Conservation (phyloP, 768 basidiomycete genomes). For the Trametes gibbosa region DNA sequence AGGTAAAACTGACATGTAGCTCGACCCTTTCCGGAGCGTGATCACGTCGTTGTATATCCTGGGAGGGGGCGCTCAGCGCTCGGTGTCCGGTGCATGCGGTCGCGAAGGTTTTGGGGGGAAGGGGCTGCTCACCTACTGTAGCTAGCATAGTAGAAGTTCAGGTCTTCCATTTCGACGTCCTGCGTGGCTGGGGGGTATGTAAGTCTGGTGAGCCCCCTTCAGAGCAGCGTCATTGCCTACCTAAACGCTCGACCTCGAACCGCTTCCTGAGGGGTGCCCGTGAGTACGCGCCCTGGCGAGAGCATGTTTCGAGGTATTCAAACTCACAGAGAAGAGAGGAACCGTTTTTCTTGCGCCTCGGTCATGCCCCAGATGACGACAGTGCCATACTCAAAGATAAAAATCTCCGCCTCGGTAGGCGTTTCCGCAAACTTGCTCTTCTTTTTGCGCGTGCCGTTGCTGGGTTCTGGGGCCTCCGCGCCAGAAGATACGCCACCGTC, state of each 20-base stretch:
- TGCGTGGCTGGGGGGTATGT: slow-evolving; percentile 61
- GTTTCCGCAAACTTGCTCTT: slow-evolving; percentile 67
- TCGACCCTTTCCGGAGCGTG: slow-evolving; percentile 88
- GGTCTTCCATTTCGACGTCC: slow-evolving; percentile 92
- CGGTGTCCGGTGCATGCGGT: neutral
- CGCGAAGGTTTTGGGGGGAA: neutral
- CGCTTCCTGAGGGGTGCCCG: slow-evolving; percentile 59
- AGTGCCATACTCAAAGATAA: slow-evolving; percentile 91
- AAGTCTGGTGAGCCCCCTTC: neutral
- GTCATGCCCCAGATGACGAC: slow-evolving; percentile 99
- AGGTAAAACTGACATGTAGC: slow-evolving; percentile 74
- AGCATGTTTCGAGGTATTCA: neutral
- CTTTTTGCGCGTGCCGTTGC: slow-evolving; percentile 43
- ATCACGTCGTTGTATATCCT: slow-evolving; percentile 98
- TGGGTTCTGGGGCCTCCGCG: slow-evolving; percentile 21
- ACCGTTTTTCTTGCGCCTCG: slow-evolving; percentile 86
- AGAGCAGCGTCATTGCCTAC: slow-evolving; percentile 38
- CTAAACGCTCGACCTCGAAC: slow-evolving; percentile 88
- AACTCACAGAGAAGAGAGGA: slow-evolving; percentile 85
- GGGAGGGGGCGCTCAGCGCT: slow-evolving; percentile 8
- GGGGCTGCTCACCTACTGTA: slow-evolving; percentile 70
- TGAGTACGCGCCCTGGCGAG: neutral
- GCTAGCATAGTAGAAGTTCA: slow-evolving; percentile 96
- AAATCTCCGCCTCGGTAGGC: slow-evolving; percentile 80
- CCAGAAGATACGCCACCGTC: slow-evolving; percentile 15